Conservation (phyloP, 257 asterid genomes). For the Solanum virginianum region DNA sequence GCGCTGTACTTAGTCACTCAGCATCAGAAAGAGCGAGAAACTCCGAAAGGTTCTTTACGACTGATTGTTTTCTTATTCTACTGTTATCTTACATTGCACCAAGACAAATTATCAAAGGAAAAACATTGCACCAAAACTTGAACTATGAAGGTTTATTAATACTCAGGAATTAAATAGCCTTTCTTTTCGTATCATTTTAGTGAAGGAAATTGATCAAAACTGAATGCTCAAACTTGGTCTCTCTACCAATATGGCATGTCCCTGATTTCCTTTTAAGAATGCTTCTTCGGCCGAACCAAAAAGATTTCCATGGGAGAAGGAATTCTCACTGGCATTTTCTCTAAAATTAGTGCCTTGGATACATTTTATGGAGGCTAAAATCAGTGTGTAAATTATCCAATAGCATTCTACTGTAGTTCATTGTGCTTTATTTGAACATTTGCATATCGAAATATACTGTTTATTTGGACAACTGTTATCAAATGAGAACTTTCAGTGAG, state of each 20-base stretch:
- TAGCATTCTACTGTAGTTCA: not conserved
- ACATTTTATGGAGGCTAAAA: not conserved
- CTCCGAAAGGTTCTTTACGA: conserved; percentile 53
- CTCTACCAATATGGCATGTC: not conserved
- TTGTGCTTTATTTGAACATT: not conserved
- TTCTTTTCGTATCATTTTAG: not conserved
- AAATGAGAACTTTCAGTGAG: not conserved
- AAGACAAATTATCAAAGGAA: not conserved
- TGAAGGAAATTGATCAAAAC: not conserved
- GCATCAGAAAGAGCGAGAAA: conserved; percentile 50
- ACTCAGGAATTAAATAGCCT: not conserved
- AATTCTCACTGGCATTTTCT: not conserved
- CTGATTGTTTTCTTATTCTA: conserved; percentile 4
- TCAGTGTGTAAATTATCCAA: not conserved
- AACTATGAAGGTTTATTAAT: not conserved
- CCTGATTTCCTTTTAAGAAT: not conserved
- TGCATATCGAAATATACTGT: not conserved
- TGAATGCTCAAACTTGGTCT: not conserved
- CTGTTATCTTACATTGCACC: conserved; percentile 5
- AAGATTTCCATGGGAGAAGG: not conserved
- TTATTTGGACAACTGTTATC: not conserved
- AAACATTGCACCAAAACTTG: not conserved
- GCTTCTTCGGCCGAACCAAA: not conserved
- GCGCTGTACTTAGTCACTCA: conserved; percentile 47
- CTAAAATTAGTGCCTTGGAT: not conserved